Percentiles rank a stretch among this genome's conserved stretches.
Evolutionary conservation across 768 basidiomycete genomes (phyloP).

Genomic region (Suillus ampliporus): DNA sequence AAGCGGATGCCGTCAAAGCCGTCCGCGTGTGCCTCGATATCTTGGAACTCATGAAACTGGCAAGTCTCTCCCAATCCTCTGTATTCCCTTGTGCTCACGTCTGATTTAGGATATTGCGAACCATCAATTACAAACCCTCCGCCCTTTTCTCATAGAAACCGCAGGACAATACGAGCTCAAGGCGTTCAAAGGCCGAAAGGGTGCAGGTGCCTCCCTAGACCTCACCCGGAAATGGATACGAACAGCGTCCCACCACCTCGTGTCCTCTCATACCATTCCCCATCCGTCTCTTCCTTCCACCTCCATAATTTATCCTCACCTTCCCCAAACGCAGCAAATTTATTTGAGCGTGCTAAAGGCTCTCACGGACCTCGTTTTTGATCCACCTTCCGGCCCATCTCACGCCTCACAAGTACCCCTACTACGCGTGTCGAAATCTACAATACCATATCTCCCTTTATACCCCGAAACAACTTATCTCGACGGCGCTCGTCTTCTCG

Average conservation of each 20-base stretch:
- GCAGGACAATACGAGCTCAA: constrained; percentile 82
- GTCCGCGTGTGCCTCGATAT: constrained; percentile 88
- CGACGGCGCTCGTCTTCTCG: constrained; percentile 70
- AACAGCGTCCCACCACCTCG: constrained; percentile 54
- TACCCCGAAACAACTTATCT: constrained; percentile 85
- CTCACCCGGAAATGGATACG: constrained; percentile 71
- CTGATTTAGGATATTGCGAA: constrained; percentile 87
- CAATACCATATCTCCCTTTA: constrained; percentile 26
- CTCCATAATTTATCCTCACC: constrained; percentile 47
- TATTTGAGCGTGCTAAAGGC: constrained; percentile 64
- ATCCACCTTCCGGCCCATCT: constrained; percentile 44
- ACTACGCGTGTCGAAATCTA: constrained; percentile 34
- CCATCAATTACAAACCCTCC: constrained; percentile 91
- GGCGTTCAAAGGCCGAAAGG: constrained; percentile 69
- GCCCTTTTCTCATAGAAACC: constrained; percentile 84
- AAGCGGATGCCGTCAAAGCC: constrained; percentile 71
- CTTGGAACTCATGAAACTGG: constrained; percentile 94
- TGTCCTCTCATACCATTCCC: constrained; percentile 44
- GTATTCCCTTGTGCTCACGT: constrained; percentile 43
- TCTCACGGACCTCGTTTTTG: constrained; percentile 69
- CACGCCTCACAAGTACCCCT: constrained; percentile 44
- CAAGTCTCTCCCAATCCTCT: constrained; percentile 46
- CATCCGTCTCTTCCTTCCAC: constrained; percentile 51
- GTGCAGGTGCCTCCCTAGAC: constrained; percentile 49
- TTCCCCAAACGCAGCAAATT: constrained; percentile 50